Evolutionary conservation across 1,284 basidiomycete species (phyloP), one percentile per base, ranked within the genome.

Genomic region (Boletus smithii): DNA sequence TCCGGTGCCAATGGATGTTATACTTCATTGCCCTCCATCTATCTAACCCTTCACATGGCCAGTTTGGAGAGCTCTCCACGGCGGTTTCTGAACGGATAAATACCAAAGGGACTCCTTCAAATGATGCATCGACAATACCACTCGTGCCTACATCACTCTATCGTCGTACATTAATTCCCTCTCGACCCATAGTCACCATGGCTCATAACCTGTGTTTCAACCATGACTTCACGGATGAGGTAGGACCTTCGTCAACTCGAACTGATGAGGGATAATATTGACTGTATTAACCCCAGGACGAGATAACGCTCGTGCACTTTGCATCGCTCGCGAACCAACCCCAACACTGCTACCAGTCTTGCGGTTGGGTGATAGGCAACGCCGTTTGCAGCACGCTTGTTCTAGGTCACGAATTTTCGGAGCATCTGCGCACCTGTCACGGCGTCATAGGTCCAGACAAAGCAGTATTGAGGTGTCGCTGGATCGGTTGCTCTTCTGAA

Each of bases 381-480:
- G 13, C 0, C 7, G 0, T 37, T 16, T 63, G 65, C 17, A 18
- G 23, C n/a, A 0, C 1, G 6, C 2, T n/a, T 5, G 13, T 63
- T 14, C 50, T 10, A 24, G 42, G 43, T 8, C 23, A 39, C 8
- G 49, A 45, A 0, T 55, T 66, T 27, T 6, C 63, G 11, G 60
- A 61, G 0, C 62, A 65, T 48, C 41, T 65, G n/a, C 61, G 62
- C n/a, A 11, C 24, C 27, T 3, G 0, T 13, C 62, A 66, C n/a
- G 50, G 51, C 7, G 1, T 67, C 20, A 2, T 14, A 0, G 58
- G 51, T 9, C 10, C 58, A 7, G 65, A 66, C 4, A 46, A 46
- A 23, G 0, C 35, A 18, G 1, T 0, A 3, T 1, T 63, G 10
- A 30, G 0, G 5, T 64, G 62, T 14, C 16, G 5, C 24, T 67